Base-by-base conservation (phyloP, 2,329 filamentous ascomycete species). In the Clonostachys sp. region DNA sequence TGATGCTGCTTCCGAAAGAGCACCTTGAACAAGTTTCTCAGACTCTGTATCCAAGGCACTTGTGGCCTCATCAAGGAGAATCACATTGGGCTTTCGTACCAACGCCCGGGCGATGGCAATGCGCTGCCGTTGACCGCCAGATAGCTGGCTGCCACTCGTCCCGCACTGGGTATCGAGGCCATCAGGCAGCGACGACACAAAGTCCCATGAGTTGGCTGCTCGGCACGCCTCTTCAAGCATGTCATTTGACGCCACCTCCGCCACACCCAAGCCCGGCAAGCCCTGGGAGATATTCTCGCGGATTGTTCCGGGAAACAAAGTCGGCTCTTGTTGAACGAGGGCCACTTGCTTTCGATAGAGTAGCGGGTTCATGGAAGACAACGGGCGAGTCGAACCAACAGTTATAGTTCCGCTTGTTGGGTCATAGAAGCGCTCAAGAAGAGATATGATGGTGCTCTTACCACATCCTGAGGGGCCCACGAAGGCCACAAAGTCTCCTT, bases 21-120 rank as follows among this genome's bases (percentile, higher is more conserved):
- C 94, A 40, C 89, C 89, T 65, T 97, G 94, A 50, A 96, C 91
- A 2, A 95, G 79, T 1, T 90, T 95, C 65, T 96, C 91, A 1
- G 90, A 95, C 61, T 94, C 92, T 18, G 92, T 96, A 33, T 49
- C 47, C 9, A 49, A 39, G 12, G 47, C 47, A 30, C 47, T 49
- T 24, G 47, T 49, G 20, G 36, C 45, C 66, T 99, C 94, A 55
- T 99, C 94, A 7, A 99, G 83, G 1, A 99, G 78, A 2, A 99
- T 76, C 58, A 99, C 72, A 74, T 91, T 95, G 1, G 91, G 91
- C 57, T 96, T 89, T 16, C 87, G 92, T 24, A 96, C 89, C 34
- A 89, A 83, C n/a, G 81, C 81, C 34, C 85, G 73, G 1, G 85
- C 85, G 50, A 89, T 87, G 12, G 84, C 83, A 24, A 87, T 74